These are phyloP conservation scores for Nothophoma quercina DNA, from an alignment of 2,329 filamentous ascomycete species.

Conservation along the genomic window DNA sequence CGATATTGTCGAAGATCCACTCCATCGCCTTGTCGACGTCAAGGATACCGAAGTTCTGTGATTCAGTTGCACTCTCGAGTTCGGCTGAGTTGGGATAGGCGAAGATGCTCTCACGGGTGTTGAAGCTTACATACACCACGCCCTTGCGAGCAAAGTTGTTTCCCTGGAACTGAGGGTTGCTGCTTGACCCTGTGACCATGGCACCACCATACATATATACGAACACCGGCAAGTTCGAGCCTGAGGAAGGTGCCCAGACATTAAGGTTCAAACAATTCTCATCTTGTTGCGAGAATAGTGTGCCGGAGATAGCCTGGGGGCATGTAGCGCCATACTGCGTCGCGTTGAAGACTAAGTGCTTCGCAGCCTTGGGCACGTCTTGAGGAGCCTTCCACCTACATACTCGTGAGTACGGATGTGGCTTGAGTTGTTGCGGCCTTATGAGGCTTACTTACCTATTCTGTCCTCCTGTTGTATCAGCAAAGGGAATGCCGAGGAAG, in stretches of 20 bases:
- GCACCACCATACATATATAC: constrained; percentile 56
- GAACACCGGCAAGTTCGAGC: constrained; percentile 39
- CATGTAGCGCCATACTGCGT: constrained; percentile 33
- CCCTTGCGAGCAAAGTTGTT: constrained; percentile 46
- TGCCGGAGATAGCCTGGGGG: constrained; percentile 33
- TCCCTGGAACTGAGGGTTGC: constrained; percentile 53
- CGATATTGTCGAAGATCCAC: constrained; percentile 49
- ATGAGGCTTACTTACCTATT: constrained; percentile 24
- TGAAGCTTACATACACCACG: constrained; percentile 36
- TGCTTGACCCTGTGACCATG: constrained; percentile 52
- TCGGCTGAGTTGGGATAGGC: constrained; percentile 54
- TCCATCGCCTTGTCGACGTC: constrained; percentile 49
- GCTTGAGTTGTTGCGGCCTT: too few relatives aligned
- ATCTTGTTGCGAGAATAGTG: constrained; percentile 28
- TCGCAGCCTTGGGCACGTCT: constrained; percentile 18
- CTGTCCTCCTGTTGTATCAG: constrained; percentile 32
- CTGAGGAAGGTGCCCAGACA: constrained; percentile 30
- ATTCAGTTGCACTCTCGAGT: constrained; percentile 26
- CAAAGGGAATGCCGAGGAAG: constrained; percentile 35
- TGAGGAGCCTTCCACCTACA: constrained; percentile 31
- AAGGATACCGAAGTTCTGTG: constrained; percentile 47
- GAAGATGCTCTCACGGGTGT: constrained; percentile 46
- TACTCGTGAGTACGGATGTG: background rate
- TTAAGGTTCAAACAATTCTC: constrained; percentile 53
- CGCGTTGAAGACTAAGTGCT: constrained; percentile 24